These are phyloP conservation scores for Clonostachys rosea DNA, from an alignment of 2,329 filamentous ascomycete genomes.

Conservation along the genomic window DNA sequence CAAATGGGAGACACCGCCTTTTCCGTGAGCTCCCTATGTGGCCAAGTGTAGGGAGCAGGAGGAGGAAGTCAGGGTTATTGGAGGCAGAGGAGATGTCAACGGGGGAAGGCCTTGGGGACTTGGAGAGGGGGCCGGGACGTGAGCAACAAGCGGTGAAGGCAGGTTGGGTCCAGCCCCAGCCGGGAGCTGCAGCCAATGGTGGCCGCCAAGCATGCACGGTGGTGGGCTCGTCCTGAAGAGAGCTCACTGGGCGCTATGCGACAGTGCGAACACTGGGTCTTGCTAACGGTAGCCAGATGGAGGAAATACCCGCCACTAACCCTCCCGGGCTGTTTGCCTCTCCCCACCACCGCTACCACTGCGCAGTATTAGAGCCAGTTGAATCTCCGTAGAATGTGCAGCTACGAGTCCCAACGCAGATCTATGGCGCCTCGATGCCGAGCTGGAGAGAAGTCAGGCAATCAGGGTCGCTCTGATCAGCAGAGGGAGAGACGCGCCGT, in stretches of 20 bases:
- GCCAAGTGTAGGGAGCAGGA: conserved; percentile 15
- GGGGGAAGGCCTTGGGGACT: neutral
- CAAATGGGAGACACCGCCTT: conserved; percentile 38
- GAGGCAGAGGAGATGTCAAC: neutral
- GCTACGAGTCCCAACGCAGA: too few relatives aligned
- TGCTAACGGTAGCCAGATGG: too few relatives aligned
- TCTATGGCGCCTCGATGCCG: too few relatives aligned
- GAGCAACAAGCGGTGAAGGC: conserved; percentile 2
- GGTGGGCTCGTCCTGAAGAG: conserved; percentile 4
- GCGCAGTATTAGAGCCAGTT: too few relatives aligned
- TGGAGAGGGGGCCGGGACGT: conserved; percentile 1
- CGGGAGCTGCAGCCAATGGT: conserved; percentile 26
- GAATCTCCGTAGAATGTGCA: too few relatives aligned
- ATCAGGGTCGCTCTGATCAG: too few relatives aligned
- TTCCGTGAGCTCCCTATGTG: conserved; percentile 19
- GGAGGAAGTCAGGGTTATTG: conserved; percentile 1
- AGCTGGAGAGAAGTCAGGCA: too few relatives aligned
- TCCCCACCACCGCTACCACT: too few relatives aligned
- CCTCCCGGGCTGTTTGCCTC: too few relatives aligned
- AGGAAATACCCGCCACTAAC: too few relatives aligned
- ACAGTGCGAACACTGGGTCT: too few relatives aligned
- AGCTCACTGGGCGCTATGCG: neutral
- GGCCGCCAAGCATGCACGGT: conserved; percentile 11
- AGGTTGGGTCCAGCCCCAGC: conserved; percentile 19
- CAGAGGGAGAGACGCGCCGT: too few relatives aligned